Base-by-base conservation (phyloP, 2,329 filamentous ascomycete species). In the Aspergillus felis region DNA sequence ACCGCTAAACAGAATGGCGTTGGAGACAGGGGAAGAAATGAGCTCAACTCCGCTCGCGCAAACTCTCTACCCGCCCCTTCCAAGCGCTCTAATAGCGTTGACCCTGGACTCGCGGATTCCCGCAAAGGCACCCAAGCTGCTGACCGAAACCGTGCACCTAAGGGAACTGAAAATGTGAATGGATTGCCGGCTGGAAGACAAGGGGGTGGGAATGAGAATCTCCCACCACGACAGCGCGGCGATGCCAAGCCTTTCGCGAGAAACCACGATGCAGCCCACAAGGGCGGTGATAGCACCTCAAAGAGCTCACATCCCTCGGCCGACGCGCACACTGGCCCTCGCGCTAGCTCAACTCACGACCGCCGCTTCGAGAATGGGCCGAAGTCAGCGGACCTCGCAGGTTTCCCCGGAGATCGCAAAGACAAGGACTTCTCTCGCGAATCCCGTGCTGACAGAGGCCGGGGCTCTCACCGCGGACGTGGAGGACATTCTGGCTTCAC, bases 391-490 rank as follows among this genome's bases (percentile, higher is more conserved):
- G 75, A 77, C 27, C 60, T 70, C 25, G 52, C 60, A 53, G 66
- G 70, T 12, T 71, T 73, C 55, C 57, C 65, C 44, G 69, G 72
- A 7, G 69, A 67, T 41, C 67, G 67, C 49, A 66, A 72, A 51
- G 71, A 74, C 42, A 71, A 70, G 25, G 74, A 74, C 9, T 69
- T 72, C 57, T 60, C 64, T 59, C 72, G 72, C 24, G 75, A 76
- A 44, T 63, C 67, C 38, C 74, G 76, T 52, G 61, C 70, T 25
- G 76, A 78, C 32, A 71, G 75, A 54, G 71, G 75, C 52, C 72
- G 75, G 46, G 68, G 72, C 51, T 73, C 62, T 22, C 68, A 76
- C 62, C 74, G 77, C 50, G 76, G 76, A 55, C 68, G 77, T 54
- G 76, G 77, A 35, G 71, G 70, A 41, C 71, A 76, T 61, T 63